Evolutionary conservation across 2,329 filamentous ascomycete genomes (phyloP).

Genomic region (Cyphellophora europaea): DNA sequence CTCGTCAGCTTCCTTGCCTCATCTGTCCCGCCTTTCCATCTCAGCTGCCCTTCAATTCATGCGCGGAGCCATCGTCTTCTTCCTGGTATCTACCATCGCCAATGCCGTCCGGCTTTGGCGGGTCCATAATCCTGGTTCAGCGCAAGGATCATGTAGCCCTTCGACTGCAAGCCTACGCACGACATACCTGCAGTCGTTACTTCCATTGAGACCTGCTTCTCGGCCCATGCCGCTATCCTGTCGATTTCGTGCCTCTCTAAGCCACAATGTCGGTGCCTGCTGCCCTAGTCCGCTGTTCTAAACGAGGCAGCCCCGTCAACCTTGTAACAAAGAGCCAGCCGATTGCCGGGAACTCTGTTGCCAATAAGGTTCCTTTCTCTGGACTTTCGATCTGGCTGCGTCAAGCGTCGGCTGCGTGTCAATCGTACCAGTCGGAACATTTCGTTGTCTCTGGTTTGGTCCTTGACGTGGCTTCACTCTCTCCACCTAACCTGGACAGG

Average conservation of each 20-base stretch:
- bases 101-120: not conserved
- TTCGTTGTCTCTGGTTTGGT: constrained; percentile 6
- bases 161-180: not conserved
- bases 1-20: no score
- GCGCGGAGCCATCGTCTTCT: not conserved
- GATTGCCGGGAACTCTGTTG: not conserved
- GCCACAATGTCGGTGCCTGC: not conserved
- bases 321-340: no score
- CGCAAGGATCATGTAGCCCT: not conserved
- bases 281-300: no score
- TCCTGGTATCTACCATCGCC: not conserved
- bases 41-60: not conserved
- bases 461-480: constrained; percentile 2
- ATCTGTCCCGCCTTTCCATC: not conserved
- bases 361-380: not conserved
- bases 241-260: not conserved
- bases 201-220: not conserved
- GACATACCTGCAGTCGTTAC: not conserved
- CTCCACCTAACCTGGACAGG: not conserved
- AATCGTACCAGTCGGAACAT: constrained; percentile 11
- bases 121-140: not conserved
- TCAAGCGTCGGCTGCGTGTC: not conserved
- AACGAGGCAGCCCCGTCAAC: no score
- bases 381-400: not conserved
- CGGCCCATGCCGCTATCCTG: not conserved